These are phyloP conservation scores for Calonectria hongkongensis DNA, from an alignment of 2,329 filamentous ascomycete species.

Conservation along the genomic window DNA sequence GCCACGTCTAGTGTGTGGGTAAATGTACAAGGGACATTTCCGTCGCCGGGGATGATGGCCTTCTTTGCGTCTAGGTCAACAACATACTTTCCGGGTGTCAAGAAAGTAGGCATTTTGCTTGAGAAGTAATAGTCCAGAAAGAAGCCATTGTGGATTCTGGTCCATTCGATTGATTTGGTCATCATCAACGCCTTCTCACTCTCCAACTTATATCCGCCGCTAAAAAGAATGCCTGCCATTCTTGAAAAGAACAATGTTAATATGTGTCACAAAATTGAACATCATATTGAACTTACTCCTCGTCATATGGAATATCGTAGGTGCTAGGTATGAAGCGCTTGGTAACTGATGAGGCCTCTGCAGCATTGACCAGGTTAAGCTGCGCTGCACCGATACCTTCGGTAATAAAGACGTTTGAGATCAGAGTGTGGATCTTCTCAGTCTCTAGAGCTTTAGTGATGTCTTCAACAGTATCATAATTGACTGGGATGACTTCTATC, in stretches of 20 bases:
- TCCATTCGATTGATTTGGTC: slow-evolving; percentile 16
- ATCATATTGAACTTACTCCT: background rate
- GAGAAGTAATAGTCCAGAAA: slow-evolving; percentile 12
- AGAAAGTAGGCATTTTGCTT: slow-evolving; percentile 7
- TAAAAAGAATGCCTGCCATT: slow-evolving; percentile 66
- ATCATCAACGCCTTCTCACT: slow-evolving; percentile 18
- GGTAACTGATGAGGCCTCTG: slow-evolving; percentile 13
- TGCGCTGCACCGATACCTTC: slow-evolving; percentile 16
- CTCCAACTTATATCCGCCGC: slow-evolving; percentile 70
- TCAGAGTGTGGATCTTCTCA: background rate
- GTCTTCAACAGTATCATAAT: background rate
- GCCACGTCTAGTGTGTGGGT: slow-evolving; percentile 10
- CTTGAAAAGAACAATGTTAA: background rate
- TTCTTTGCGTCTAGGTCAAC: slow-evolving; percentile 8
- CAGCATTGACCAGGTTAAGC: slow-evolving; percentile 9
- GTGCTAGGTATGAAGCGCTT: slow-evolving; percentile 12
- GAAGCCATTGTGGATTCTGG: slow-evolving; percentile 16
- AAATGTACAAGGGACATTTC: slow-evolving; percentile 10
- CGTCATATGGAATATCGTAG: slow-evolving; percentile 4
- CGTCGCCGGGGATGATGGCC: background rate
- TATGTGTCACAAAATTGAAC: too few species aligned
- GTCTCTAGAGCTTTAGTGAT: background rate
- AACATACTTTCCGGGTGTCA: slow-evolving; percentile 12
- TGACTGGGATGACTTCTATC: background rate
- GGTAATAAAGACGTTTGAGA: slow-evolving; percentile 17